phyloP scores from a whole-genome alignment of 1,284 basidiomycete species.

The Trichosporon ovoides region DNA sequence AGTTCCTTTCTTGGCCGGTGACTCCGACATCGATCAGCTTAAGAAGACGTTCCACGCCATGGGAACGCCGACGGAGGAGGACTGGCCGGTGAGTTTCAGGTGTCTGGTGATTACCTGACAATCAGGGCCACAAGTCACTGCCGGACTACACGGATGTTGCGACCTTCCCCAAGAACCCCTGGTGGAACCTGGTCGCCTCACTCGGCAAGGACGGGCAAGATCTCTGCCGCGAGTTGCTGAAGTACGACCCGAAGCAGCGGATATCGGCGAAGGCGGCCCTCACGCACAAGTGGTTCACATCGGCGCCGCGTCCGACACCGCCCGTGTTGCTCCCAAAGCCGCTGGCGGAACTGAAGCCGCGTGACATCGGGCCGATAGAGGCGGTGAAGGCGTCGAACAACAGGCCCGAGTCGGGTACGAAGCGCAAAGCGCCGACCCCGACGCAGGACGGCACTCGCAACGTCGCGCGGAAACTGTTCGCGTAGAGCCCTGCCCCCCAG shows the following conservation, averaged over 20 bases:
- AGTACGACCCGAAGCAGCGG: slow-evolving; percentile 79
- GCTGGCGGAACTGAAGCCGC: slow-evolving; percentile 41
- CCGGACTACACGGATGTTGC: slow-evolving; percentile 81
- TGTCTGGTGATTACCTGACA: slow-evolving; percentile 1
- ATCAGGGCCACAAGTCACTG: slow-evolving; percentile 77
- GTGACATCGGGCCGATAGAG: slow-evolving; percentile 36
- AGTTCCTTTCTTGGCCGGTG: slow-evolving; percentile 88
- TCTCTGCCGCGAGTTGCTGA: slow-evolving; percentile 69
- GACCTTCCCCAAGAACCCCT: slow-evolving; percentile 64
- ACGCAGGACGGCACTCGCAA: slow-evolving; percentile 8
- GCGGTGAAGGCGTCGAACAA: neutral
- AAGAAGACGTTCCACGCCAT: slow-evolving; percentile 91
- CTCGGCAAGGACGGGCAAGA: slow-evolving; percentile 83
- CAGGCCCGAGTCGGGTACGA: slow-evolving; percentile 5
- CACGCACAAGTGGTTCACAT: slow-evolving; percentile 43
- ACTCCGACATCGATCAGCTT: slow-evolving; percentile 92
- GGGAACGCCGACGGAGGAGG: slow-evolving; percentile 89
- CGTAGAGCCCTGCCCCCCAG: slow-evolving; percentile 4
- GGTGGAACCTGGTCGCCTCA: slow-evolving; percentile 74
- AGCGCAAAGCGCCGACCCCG: slow-evolving; percentile 13
- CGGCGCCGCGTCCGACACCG: slow-evolving; percentile 40
- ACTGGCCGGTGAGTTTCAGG: slow-evolving; percentile 81
- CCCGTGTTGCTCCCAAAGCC: slow-evolving; percentile 45
- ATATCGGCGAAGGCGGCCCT: slow-evolving; percentile 65
- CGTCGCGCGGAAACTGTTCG: slow-evolving; percentile 19